Conservation (phyloP, 2,329 filamentous ascomycete species). For the Botryotinia narcissicola region DNA sequence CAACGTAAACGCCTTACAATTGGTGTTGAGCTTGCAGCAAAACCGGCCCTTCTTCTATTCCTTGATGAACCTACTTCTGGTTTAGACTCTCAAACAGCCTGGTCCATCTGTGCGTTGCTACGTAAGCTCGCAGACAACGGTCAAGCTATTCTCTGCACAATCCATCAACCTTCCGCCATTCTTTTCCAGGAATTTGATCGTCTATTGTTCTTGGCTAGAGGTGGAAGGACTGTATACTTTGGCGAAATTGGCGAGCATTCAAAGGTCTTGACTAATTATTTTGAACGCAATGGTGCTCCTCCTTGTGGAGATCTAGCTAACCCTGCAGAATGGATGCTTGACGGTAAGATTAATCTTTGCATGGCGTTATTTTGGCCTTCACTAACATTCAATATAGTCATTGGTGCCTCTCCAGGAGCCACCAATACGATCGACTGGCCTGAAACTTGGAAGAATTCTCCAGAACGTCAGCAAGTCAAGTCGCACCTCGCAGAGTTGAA, state of each 20-base stretch:
- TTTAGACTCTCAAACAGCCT: constrained; percentile 89
- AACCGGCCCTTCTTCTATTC: constrained; percentile 85
- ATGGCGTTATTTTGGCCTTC: constrained; percentile 12
- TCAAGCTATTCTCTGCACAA: constrained; percentile 93
- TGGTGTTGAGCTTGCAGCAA: constrained; percentile 89
- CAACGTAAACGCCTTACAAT: constrained; percentile 81
- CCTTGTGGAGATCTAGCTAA: constrained; percentile 68
- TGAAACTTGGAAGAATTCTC: constrained; percentile 57
- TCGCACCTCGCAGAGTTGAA: constrained; percentile 55
- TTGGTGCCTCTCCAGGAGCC: constrained; percentile 63
- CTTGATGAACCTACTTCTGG: constrained; percentile 94
- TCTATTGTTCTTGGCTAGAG: constrained; percentile 72
- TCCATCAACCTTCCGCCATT: constrained; percentile 95
- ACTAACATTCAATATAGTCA: constrained; percentile 36
- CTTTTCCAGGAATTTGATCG: constrained; percentile 89
- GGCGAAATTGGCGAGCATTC: constrained; percentile 74
- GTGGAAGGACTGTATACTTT: constrained; percentile 78
- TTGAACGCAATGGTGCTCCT: constrained; percentile 67
- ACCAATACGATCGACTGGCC: constrained; percentile 63
- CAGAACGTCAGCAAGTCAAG: constrained; percentile 43
- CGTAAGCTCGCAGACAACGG: constrained; percentile 87
- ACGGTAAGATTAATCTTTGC: constrained; percentile 36
- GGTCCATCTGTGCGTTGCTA: constrained; percentile 84
- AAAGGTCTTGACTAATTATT: constrained; percentile 67
- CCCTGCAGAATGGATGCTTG: constrained; percentile 79